Percentiles rank a stretch among this genome's conserved stretches.
Evolutionary conservation across 2,329 filamentous ascomycete species (phyloP).

Genomic region (Pestalotiopsis sp.): DNA sequence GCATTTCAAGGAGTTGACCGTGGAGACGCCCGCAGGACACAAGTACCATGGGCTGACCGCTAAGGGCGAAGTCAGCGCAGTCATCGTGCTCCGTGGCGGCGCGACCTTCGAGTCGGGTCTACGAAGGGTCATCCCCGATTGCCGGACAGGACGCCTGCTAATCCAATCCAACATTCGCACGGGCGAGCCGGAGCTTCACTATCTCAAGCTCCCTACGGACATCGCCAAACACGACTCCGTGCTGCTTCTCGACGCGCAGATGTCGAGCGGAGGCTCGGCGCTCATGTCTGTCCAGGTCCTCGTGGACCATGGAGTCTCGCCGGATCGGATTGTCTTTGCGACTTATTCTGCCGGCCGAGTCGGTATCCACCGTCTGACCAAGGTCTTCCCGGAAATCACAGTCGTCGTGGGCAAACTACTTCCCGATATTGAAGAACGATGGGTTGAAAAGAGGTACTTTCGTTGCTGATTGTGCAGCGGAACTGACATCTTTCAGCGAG

Average conservation of each 20-base stretch:
- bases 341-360: slow-evolving; percentile 87
- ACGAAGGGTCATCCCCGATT: slow-evolving; percentile 89
- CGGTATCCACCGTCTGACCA: slow-evolving; percentile 82
- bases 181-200: slow-evolving; percentile 92
- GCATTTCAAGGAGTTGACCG: slow-evolving; percentile 63
- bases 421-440: slow-evolving; percentile 80
- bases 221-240: slow-evolving; percentile 79
- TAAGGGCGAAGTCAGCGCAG: slow-evolving; percentile 78
- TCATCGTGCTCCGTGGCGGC: slow-evolving; percentile 86
- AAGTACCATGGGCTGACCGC: slow-evolving; percentile 72
- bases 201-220: slow-evolving; percentile 75
- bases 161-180: slow-evolving; percentile 87
- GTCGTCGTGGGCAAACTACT: slow-evolving; percentile 85
- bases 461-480: slow-evolving; percentile 62
- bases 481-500: too few species aligned
- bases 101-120: slow-evolving; percentile 86
- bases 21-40: slow-evolving; percentile 72
- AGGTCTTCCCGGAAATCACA: slow-evolving; percentile 84
- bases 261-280: slow-evolving; percentile 83
- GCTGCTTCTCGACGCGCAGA: slow-evolving; percentile 87
- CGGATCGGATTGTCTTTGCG: slow-evolving; percentile 86
- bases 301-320: slow-evolving; percentile 86
- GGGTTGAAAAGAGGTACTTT: slow-evolving; percentile 89
- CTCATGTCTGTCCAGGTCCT: slow-evolving; percentile 97
- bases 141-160: slow-evolving; percentile 82